Conservation (phyloP, 208 protist species). For the Vickermania spadyakhi region DNA sequence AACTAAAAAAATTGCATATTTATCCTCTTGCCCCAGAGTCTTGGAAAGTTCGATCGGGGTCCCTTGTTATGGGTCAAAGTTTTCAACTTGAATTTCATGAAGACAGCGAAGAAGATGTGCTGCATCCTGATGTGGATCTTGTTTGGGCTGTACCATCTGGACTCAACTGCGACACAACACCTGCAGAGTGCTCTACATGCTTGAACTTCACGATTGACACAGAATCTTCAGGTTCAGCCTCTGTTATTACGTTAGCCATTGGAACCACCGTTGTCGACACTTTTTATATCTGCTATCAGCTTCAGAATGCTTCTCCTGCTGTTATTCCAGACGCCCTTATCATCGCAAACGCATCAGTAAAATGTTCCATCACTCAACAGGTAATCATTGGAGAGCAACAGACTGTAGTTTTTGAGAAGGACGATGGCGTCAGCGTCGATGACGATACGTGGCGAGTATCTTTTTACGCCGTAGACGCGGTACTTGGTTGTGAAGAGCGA, state of each 20-base stretch:
- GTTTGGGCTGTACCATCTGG: slow-evolving; percentile 53
- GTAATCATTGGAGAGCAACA: slow-evolving; percentile 61
- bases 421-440: slow-evolving; percentile 27
- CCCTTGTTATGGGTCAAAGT: slow-evolving; percentile 32
- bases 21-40: slow-evolving; percentile 6
- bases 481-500: slow-evolving; percentile 25
- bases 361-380: slow-evolving; percentile 42
- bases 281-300: slow-evolving; percentile 75
- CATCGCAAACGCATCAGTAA: slow-evolving; percentile 36
- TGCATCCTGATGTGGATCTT: slow-evolving; percentile 33
- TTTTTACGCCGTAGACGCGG: slow-evolving; percentile 39
- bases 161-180: slow-evolving; percentile 45
- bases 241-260: slow-evolving; percentile 26
- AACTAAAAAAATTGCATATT: not conserved
- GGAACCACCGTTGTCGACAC: slow-evolving; percentile 28
- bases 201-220: slow-evolving; percentile 42
- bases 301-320: slow-evolving; percentile 49
- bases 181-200: slow-evolving; percentile 28
- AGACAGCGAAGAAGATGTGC: slow-evolving; percentile 10
- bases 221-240: slow-evolving; percentile 16
- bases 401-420: slow-evolving; percentile 47
- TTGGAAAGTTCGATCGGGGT: slow-evolving; percentile 10
- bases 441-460: slow-evolving; percentile 72
- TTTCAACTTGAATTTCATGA: slow-evolving; percentile 60
- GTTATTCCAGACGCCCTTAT: slow-evolving; percentile 30